A percentile compares a stretch with the other conserved stretches of the same genome.
Conservation (phyloP, 208 protist genomes). For the Crithidia expoeki region DNA sequence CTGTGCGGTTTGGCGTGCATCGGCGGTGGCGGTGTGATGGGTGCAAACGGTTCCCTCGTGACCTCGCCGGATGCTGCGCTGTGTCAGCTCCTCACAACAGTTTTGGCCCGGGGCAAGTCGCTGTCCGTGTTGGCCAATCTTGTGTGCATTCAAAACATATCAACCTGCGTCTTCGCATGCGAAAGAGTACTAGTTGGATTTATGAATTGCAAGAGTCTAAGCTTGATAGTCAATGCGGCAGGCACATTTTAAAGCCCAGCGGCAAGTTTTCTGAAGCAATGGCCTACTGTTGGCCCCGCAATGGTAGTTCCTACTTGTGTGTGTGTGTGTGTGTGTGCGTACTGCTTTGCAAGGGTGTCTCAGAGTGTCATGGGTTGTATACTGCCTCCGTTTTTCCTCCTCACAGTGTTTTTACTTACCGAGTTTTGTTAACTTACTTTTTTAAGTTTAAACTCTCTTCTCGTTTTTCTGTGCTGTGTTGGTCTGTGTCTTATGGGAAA, state of each 20-base stretch:
- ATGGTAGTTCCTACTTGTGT: no score
- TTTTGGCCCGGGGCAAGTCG: conserved; percentile 53
- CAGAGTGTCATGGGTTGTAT: not conserved
- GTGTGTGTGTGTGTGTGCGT: not conserved
- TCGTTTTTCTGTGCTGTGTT: not conserved
- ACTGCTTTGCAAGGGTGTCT: no score
- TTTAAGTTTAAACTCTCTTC: not conserved
- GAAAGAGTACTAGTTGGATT: conserved; percentile 89
- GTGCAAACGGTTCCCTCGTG: conserved; percentile 16
- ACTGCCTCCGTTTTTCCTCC: conserved; percentile 1
- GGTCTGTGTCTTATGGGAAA: not conserved
- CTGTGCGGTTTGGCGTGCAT: conserved; percentile 38
- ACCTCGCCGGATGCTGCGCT: conserved; percentile 48
- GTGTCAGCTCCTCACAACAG: conserved; percentile 50
- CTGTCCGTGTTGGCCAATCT: conserved; percentile 46
- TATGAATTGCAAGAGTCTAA: conserved; percentile 4
- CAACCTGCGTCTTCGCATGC: conserved; percentile 83
- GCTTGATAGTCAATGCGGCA: no score
- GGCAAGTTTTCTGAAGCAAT: no score
- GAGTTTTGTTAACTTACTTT: not conserved
- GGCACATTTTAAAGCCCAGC: no score
- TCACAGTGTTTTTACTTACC: conserved; percentile 9
- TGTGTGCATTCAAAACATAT: conserved; percentile 84
- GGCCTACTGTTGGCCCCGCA: no score
- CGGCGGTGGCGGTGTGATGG: conserved; percentile 24